Percentiles rank a stretch among this genome's conserved stretches.
Conservation (phyloP, 75 land plant species). For the Larix kaempferi region DNA sequence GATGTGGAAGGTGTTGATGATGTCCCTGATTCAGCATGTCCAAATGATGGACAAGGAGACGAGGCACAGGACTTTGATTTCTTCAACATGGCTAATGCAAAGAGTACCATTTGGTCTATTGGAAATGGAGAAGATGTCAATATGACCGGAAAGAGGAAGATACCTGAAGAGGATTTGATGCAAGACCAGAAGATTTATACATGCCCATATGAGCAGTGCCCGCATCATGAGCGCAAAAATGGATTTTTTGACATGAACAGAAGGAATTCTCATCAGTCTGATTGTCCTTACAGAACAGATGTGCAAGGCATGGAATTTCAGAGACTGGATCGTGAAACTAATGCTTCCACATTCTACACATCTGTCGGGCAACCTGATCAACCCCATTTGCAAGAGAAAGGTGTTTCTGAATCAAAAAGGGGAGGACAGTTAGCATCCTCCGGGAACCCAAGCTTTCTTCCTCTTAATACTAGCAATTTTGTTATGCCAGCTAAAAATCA, state of each 20-base stretch:
- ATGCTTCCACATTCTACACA: neutral
- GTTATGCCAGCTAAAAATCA: neutral
- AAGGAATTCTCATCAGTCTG: slow-evolving; percentile 43
- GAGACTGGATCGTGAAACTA: slow-evolving; percentile 9
- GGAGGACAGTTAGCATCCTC: neutral
- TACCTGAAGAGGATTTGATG: slow-evolving; percentile 12
- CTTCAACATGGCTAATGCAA: neutral
- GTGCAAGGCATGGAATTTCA: neutral
- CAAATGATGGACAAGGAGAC: slow-evolving; percentile 5
- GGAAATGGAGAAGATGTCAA: neutral
- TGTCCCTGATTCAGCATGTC: slow-evolving; percentile 7
- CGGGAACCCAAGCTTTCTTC: neutral
- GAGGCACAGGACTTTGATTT: slow-evolving; percentile 3
- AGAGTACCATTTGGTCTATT: neutral
- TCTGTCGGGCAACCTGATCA: neutral
- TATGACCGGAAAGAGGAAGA: slow-evolving; percentile 32
- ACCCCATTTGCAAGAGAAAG: slow-evolving; percentile 2
- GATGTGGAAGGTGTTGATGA: slow-evolving; percentile 79
- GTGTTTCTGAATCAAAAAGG: neutral
- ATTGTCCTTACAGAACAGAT: slow-evolving; percentile 24
- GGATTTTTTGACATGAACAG: slow-evolving; percentile 43
- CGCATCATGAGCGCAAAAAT: slow-evolving; percentile 26
- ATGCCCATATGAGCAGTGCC: slow-evolving; percentile 42
- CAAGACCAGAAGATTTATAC: slow-evolving; percentile 37
- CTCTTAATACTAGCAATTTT: neutral